Base-by-base conservation (phyloP, 352 stramenopile genomes). In the Pythium phragmiticola region DNA sequence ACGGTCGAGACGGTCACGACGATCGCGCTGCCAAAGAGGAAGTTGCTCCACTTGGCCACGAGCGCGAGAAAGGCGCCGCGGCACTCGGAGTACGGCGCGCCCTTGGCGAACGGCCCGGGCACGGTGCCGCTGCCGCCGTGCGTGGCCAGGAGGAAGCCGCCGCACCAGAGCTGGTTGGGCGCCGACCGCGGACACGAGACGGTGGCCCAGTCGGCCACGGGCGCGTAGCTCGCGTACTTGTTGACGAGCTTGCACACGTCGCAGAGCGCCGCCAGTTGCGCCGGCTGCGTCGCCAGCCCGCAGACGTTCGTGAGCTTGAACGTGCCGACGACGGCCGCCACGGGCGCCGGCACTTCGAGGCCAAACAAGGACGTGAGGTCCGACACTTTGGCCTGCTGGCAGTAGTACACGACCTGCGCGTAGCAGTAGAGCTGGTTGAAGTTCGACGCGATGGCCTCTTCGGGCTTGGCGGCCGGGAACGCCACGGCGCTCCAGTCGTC, bases 361-460 rank as follows among this genome's bases (percentile, higher is more conserved):
- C 43, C 43, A 33, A 78, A 75, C 21, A 78, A 66, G 50, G 45
- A 41, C 9, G 63, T 46, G 14, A 73, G 57, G 3, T 69, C 61
- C 21, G 30, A 54, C 21, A 56, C 54, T 4, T 63, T 61, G 4
- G 30, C 53, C 2, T 48, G 47, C 16, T 75, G 46, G 69, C 86
- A 95, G 69, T 93, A 95, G 64, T 92, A 89, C 39, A 82, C 73
- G 49, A 95, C 76, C 70, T 91, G 81, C 7, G 81, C 78, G 58
- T 85, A 80, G 74, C 86, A 95, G 69, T 93, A 93, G 54, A 92
- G 79, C 49, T 80, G 49, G 63, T 93, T 90, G 63, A 95, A 95
- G 59, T 89, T 89, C 46, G 64, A 43, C 43, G 78, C 84, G 5
- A 95, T 56, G 6, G 78, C 73, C 16, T 39, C 50, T 34, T 81